phyloP scores from a whole-genome alignment of 2,329 filamentous ascomycete species.

The Geoglossum cookeanum region DNA sequence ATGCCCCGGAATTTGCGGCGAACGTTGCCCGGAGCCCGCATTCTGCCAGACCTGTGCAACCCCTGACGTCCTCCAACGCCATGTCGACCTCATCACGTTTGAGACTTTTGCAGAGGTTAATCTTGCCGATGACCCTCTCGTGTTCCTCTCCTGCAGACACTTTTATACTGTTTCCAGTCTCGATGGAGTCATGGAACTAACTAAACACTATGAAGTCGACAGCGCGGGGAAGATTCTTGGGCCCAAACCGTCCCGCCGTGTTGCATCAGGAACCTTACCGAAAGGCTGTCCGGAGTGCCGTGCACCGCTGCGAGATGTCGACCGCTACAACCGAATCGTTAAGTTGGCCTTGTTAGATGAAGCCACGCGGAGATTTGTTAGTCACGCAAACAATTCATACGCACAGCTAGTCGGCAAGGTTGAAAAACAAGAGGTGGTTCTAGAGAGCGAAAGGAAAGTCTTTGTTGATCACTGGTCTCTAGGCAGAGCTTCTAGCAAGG shows the following conservation, averaged over 20 bases:
- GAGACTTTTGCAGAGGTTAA: no score
- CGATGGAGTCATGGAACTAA: no score
- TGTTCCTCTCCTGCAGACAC: no score
- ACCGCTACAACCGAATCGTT: constrained; percentile 43
- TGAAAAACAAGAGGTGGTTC: constrained; percentile 5
- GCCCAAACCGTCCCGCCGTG: no score
- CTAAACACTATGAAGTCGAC: no score
- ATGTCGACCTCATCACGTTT: no score
- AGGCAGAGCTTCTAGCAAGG: no score
- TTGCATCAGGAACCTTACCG: neutral
- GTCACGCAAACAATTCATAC: constrained; percentile 28
- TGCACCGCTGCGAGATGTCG: constrained; percentile 35
- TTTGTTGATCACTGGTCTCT: neutral
- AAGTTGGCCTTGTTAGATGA: constrained; percentile 41
- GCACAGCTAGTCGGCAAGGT: constrained; percentile 19
- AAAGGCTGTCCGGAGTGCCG: constrained; percentile 41
- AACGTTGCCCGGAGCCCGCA: constrained; percentile 31
- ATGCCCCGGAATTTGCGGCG: constrained; percentile 47
- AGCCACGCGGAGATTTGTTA: constrained; percentile 43
- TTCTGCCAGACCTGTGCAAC: constrained; percentile 39
- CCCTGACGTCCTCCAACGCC: no score
- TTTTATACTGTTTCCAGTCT: no score
- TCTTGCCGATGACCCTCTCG: no score
- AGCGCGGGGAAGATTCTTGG: no score
- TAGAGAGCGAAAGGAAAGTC: constrained; percentile 4